Percentiles rank a stretch among this genome's conserved stretches.
Conservation (phyloP, 192 early-diverging fungal genomes). For the Dimargaris cristalligena region DNA sequence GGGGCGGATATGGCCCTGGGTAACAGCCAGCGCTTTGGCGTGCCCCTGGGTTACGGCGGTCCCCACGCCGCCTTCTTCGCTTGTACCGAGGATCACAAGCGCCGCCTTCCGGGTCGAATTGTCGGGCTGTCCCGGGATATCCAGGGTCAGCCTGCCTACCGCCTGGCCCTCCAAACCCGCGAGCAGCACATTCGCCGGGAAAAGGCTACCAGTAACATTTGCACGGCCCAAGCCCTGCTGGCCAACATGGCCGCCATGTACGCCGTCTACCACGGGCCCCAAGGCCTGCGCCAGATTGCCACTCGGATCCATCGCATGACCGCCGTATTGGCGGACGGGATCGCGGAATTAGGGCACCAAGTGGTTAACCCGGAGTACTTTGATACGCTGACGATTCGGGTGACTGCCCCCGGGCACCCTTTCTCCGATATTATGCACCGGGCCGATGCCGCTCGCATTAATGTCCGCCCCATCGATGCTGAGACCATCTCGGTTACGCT, state of each 20-base stretch:
- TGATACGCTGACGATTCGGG: conserved; percentile 83
- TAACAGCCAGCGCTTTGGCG: conserved; percentile 95
- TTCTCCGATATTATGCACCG: conserved; percentile 48
- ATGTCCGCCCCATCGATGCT: conserved; percentile 67
- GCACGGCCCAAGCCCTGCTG: conserved; percentile 95
- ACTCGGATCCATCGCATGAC: conserved; percentile 88
- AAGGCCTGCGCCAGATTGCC: conserved; percentile 79
- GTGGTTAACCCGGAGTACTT: conserved; percentile 81
- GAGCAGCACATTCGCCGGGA: conserved; percentile 99
- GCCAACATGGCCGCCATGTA: conserved; percentile 99
- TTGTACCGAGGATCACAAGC: conserved; percentile 77
- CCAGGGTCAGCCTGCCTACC: conserved; percentile 73
- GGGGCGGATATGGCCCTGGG: conserved; percentile 97
- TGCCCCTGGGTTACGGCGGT: conserved; percentile 96
- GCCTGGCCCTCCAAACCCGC: conserved; percentile 89
- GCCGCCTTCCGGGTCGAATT: conserved; percentile 88
- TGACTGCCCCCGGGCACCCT: conserved; percentile 31
- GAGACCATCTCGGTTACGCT: conserved; percentile 70
- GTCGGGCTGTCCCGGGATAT: conserved; percentile 92
- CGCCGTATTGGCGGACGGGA: conserved; percentile 54
- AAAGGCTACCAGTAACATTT: conserved; percentile 98
- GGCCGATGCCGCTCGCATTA: conserved; percentile 63
- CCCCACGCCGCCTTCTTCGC: conserved; percentile 99
- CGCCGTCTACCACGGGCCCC: conserved; percentile 94
- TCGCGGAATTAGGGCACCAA: conserved; percentile 54